These are phyloP conservation scores for Monosporascus sp. DNA, from an alignment of 2,329 filamentous ascomycete species.

Conservation along the genomic window DNA sequence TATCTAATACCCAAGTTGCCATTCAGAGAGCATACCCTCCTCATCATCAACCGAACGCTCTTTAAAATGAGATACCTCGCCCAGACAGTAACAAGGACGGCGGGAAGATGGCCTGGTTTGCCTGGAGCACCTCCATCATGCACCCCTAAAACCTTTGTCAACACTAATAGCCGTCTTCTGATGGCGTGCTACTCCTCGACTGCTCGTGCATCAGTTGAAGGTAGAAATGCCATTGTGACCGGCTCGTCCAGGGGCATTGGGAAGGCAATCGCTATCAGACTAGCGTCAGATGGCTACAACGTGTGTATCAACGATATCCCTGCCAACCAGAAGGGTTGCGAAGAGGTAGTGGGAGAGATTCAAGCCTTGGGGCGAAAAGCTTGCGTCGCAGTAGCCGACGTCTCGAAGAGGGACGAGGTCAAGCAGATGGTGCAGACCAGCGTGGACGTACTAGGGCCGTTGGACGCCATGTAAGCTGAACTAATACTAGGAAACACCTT, in stretches of 20 bases:
- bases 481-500: too few species aligned
- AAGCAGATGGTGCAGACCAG: slow-evolving; percentile 43
- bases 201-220: slow-evolving; percentile 9
- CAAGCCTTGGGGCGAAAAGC: slow-evolving; percentile 45
- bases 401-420: slow-evolving; percentile 51
- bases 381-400: slow-evolving; percentile 54
- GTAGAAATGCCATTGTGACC: slow-evolving; percentile 22
- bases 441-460: slow-evolving; percentile 47
- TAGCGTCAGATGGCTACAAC: slow-evolving; percentile 61
- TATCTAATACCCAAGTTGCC: background rate
- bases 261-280: slow-evolving; percentile 56
- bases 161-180: background rate
- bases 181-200: slow-evolving; percentile 14
- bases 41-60: background rate
- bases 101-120: background rate
- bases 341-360: slow-evolving; percentile 50
- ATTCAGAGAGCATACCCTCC: background rate
- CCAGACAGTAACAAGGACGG: background rate
- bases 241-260: slow-evolving; percentile 40
- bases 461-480: slow-evolving; percentile 30
- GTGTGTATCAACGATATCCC: slow-evolving; percentile 60
- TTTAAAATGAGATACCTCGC: background rate
- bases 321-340: slow-evolving; percentile 45
- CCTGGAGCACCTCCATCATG: background rate
- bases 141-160: background rate